phyloP scores from a whole-genome alignment of 208 protist species.

The Acanthamoeba castellanii region DNA sequence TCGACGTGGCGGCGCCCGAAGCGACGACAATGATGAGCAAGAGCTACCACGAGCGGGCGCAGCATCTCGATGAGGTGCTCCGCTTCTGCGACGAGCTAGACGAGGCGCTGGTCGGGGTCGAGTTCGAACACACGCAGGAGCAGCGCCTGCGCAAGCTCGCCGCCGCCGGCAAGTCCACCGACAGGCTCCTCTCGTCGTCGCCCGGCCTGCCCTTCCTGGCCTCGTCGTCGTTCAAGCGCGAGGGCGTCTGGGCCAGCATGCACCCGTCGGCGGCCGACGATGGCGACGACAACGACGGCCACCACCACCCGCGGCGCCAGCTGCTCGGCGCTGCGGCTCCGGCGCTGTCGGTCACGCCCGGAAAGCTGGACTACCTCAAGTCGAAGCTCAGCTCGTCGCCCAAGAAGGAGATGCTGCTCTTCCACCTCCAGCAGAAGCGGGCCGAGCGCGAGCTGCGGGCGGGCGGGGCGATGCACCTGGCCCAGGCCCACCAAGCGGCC shows the following conservation, averaged over 20 bases:
- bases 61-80: constrained; percentile 54
- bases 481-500: not conserved
- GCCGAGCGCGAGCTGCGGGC: not conserved
- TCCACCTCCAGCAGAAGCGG: constrained; percentile 64
- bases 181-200: constrained; percentile 31
- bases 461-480: not conserved
- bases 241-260: constrained; percentile 16
- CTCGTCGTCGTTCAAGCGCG: constrained; percentile 48
- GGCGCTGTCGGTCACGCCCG: not conserved
- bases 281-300: not conserved
- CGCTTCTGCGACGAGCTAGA: constrained; percentile 59
- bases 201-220: not conserved
- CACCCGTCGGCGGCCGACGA: not conserved
- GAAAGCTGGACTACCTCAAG: constrained; percentile 9
- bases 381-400: constrained; percentile 36
- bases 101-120: constrained; percentile 10
- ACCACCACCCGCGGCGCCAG: not conserved
- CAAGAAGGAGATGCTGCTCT: constrained; percentile 51
- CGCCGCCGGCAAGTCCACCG: not conserved
- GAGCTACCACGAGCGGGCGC: constrained; percentile 31
- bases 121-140: constrained; percentile 41
- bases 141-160: constrained; percentile 37
- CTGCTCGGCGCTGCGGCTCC: not conserved
- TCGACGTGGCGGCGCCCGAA: not conserved
- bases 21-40: not conserved